Evolutionary conservation across 1,139 yeast genomes (phyloP), one percentile per base, ranked within the genome.

Genomic region (Saccharomyces pastorianus): DNA sequence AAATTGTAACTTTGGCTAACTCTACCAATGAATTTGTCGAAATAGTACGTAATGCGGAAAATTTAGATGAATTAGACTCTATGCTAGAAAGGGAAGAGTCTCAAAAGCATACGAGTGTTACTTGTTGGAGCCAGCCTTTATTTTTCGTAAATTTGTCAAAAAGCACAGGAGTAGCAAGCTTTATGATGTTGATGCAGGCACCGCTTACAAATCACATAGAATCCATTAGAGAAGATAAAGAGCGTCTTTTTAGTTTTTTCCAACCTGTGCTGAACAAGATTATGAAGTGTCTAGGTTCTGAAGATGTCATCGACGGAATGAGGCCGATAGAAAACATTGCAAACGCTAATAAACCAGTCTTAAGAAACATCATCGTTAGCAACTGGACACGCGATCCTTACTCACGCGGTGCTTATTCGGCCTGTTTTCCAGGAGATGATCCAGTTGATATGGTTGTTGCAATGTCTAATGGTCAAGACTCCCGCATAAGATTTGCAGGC

Each of bases 351-450:
- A 46, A 55, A 8, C 77, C 81, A 1, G 67, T 71, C 1, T 88
- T 95, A 1, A 74, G 70, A 23, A 79, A 80, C 57, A 73, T 77
- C 0, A 72, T 83, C 1, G 78, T 80, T 4, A 76, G 89, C 0
- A 73, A 77, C 48, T 89, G 96, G 96, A 81, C 95, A 0, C 65
- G 62, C 5, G 87, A 87, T 61, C 84, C 84, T 6, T 85, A 73
- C 62, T 78, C 85, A 20, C 71, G 85, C 53, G 96, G 96, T 1
- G 81, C 95, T 0, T 89, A 88, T 68, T 77, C 87, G 14, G 90
- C 89, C 0, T 76, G 87, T 51, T 67, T 73, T 32, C 81, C 85
- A 0, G 84, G 82, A 11, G 90, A 88, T 65, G 88, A 84, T 61
- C 88, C 90, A 0, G 73, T 80, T 17, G 84, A 79, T 51, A 60